Percentiles rank a stretch among this genome's conserved stretches.
phyloP scores from a whole-genome alignment of 805 yeast genomes.

The Priceomyces fermenticarens region DNA sequence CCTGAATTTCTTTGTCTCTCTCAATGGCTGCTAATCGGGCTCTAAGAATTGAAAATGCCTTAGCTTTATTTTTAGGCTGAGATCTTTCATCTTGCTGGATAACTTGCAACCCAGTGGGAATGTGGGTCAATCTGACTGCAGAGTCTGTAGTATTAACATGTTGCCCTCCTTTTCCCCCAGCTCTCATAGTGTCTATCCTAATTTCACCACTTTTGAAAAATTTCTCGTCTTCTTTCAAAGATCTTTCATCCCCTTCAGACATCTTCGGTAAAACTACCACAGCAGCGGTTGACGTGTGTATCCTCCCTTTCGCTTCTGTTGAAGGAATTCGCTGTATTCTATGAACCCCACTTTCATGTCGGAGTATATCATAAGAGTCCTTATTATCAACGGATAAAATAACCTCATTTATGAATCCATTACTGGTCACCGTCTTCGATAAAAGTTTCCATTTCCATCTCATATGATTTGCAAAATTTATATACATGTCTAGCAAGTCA shows the following conservation, averaged over 20 bases:
- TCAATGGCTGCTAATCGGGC: constrained; percentile 84
- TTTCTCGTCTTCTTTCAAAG: constrained; percentile 54
- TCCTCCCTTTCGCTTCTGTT: constrained; percentile 90
- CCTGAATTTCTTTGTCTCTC: constrained; percentile 57
- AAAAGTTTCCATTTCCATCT: constrained; percentile 67
- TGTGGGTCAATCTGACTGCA: constrained; percentile 89
- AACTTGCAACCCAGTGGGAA: constrained; percentile 87
- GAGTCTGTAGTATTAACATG: constrained; percentile 97
- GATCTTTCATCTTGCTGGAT: constrained; percentile 93
- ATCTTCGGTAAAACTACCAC: constrained; percentile 89
- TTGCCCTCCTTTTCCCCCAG: constrained; percentile 97
- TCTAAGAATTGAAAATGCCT: constrained; percentile 78
- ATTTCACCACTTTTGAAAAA: constrained; percentile 83
- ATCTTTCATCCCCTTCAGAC: constrained; percentile 50
- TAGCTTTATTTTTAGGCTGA: constrained; percentile 90
- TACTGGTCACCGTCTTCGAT: constrained; percentile 52
- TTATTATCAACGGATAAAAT: constrained; percentile 64
- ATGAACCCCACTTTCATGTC: constrained; percentile 94
- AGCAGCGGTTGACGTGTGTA: constrained; percentile 95
- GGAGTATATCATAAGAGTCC: constrained; percentile 69
- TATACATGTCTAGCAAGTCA: constrained; percentile 80
- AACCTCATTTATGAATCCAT: constrained; percentile 76
- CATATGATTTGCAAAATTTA: constrained; percentile 59
- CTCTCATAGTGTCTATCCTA: constrained; percentile 93
- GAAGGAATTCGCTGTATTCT: constrained; percentile 92